Evolutionary conservation across 225 moss, liverwort and hornwort genomes (phyloP), one percentile per base, ranked within the genome.

Genomic region (Polytrichum formosum): DNA sequence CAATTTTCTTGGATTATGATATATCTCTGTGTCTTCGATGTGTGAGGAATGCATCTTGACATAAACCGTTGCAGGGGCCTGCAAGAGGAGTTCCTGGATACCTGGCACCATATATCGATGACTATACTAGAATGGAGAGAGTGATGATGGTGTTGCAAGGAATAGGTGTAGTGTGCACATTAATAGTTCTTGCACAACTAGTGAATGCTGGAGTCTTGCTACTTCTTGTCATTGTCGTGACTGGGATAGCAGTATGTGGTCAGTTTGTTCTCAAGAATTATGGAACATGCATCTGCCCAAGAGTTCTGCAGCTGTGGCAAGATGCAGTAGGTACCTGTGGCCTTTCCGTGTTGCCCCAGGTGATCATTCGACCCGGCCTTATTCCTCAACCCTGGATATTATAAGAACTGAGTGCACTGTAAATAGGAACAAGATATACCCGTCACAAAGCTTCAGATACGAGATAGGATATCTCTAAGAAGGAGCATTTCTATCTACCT

Each of bases 331-430:
- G 77, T 31, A 27, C 82, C 64, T 72, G 79, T 70, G 82, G 79
- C 63, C 30, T 79, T 74, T 79, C 79, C 68, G 77, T 85, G 55
- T 59, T 82, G 67, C 85, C 75, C 67, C 82, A 79, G 85, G 85
- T 85, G 22, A 82, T 75, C 18, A 28, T 65, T 16, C 5, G 19
- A 20, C 19, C 56, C 56, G 6, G 56, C 18, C n/a, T 5, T 5
- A 7, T 31, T 31, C 7, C 31, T 31, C 31, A 7, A 7, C 31
- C 7, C 7, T 31, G 7, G 7, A 31, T 31, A 31, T 31, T 7
- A 31, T 31, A 31, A 31, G 7, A 7, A 31, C 7, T 31, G 31
- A 31, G 31, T 31, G 6, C 31, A 31, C 31, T 31, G 31, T 7
- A 31, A 31, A 6, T 31, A 30, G 30, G 30, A 30, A 6, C 6